Percentiles rank a stretch among this genome's conserved stretches.
phyloP scores from a whole-genome alignment of 2,329 filamentous ascomycete genomes.

The Alternaria gansuensis region DNA sequence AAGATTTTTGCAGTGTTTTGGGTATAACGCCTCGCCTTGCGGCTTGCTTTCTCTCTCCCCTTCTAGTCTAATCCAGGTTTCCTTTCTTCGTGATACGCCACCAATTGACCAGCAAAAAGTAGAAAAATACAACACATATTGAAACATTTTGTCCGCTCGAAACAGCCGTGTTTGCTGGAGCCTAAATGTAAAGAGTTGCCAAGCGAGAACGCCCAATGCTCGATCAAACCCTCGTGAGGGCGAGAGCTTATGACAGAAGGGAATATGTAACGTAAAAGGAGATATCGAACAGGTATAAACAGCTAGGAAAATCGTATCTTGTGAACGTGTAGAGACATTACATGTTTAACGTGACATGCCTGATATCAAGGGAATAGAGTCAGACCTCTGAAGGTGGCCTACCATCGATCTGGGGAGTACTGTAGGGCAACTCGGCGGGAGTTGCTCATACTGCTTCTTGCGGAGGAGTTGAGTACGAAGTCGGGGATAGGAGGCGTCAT shows the following conservation, averaged over 20 bases:
- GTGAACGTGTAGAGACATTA: constrained; percentile 18
- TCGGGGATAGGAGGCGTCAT: constrained; percentile 56
- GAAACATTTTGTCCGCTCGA: constrained; percentile 11
- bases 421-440: constrained; percentile 44
- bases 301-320: constrained; percentile 21
- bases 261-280: constrained; percentile 10
- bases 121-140: constrained; percentile 9
- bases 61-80: neutral
- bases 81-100: neutral
- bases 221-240: constrained; percentile 27
- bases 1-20: neutral
- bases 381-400: neutral
- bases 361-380: constrained; percentile 5
- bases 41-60: constrained; percentile 1
- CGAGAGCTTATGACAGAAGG: constrained; percentile 26
- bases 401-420: constrained; percentile 33
- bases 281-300: constrained; percentile 4
- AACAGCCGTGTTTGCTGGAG: constrained; percentile 23
- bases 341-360: constrained; percentile 8
- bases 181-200: constrained; percentile 10
- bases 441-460: constrained; percentile 50
- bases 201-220: constrained; percentile 26
- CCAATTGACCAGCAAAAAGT: constrained; percentile 3
- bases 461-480: constrained; percentile 55
- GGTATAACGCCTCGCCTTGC: constrained; percentile 6